phyloP scores from a whole-genome alignment of 1,139 yeast genomes.

The Suhomyces maxii region DNA sequence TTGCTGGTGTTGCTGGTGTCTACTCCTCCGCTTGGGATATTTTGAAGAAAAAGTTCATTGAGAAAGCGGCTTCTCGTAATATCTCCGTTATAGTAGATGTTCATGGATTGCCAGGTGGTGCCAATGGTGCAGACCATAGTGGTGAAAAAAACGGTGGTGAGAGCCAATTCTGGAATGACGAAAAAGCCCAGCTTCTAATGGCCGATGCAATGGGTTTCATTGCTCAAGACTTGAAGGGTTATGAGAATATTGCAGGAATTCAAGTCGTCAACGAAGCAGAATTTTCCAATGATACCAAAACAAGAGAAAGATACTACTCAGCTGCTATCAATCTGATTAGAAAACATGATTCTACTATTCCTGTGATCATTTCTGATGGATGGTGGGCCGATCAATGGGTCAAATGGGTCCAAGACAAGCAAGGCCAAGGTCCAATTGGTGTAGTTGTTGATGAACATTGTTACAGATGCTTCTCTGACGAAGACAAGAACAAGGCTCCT shows the following conservation, averaged over 20 bases:
- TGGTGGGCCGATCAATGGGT: slow-evolving; percentile 90
- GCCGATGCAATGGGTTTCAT: slow-evolving; percentile 57
- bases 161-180: slow-evolving; percentile 65
- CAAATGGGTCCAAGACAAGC: slow-evolving; percentile 55
- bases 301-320: slow-evolving; percentile 64
- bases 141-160: slow-evolving; percentile 58
- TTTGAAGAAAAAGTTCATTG: slow-evolving; percentile 50
- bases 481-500: slow-evolving; percentile 67
- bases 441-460: slow-evolving; percentile 81
- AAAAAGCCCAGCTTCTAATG: slow-evolving; percentile 45
- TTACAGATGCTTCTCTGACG: slow-evolving; percentile 81
- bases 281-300: slow-evolving; percentile 51
- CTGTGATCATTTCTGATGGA: slow-evolving; percentile 85
- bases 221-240: slow-evolving; percentile 55
- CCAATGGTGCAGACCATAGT: slow-evolving; percentile 79
- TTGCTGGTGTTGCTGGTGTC: slow-evolving; percentile 50
- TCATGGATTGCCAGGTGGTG: slow-evolving; percentile 92
- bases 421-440: slow-evolving; percentile 49
- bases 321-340: slow-evolving; percentile 67
- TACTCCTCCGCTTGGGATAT: slow-evolving; percentile 72
- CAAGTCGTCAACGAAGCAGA: slow-evolving; percentile 86
- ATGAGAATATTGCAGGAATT: slow-evolving; percentile 75
- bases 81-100: slow-evolving; percentile 82
- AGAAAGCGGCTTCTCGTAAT: slow-evolving; percentile 51
- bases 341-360: slow-evolving; percentile 53